Percentiles rank a stretch among this genome's conserved stretches.
phyloP scores from a whole-genome alignment of 257 asterid genomes.

The Solanum chilense region DNA sequence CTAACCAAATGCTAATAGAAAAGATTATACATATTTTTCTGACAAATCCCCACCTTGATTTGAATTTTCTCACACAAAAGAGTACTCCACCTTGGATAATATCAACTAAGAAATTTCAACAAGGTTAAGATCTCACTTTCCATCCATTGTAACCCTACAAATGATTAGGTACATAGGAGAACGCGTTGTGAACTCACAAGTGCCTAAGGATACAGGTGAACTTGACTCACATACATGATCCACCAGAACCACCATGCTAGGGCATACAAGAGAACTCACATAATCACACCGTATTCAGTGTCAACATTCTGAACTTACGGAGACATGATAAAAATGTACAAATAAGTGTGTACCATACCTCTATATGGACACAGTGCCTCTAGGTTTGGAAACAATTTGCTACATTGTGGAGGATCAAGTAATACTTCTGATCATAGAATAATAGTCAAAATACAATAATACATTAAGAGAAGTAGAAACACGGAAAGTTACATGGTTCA shows the following conservation, averaged over 20 bases:
- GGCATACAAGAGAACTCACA: background rate
- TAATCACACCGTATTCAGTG: background rate
- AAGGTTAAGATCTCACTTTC: background rate
- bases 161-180: background rate
- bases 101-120: background rate
- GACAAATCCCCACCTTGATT: background rate
- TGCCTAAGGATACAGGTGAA: background rate
- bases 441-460: background rate
- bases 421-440: background rate
- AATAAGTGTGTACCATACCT: background rate
- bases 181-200: background rate
- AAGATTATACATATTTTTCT: background rate
- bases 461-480: background rate
- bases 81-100: background rate
- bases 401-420: background rate
- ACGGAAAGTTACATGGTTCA: background rate
- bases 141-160: background rate
- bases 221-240: background rate
- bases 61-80: background rate
- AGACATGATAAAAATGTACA: background rate
- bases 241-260: background rate
- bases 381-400: background rate
- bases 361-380: background rate
- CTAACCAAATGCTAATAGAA: background rate
- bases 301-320: background rate